Conservation (phyloP, 176 grass and related monocot species). For the Cymbopogon citratus region DNA sequence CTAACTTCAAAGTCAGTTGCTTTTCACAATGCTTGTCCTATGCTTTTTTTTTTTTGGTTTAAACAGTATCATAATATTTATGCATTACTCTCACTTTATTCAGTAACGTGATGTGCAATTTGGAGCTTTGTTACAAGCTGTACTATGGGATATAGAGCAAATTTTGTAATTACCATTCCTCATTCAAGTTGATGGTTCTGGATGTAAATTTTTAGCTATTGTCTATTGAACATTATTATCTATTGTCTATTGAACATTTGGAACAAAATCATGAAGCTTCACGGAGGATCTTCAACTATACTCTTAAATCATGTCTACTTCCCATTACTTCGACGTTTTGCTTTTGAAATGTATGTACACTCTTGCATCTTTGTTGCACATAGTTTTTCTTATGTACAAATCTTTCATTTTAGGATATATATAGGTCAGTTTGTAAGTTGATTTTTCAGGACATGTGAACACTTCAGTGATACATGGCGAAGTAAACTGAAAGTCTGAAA, state of each 20-base stretch:
- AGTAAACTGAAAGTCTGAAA: neutral
- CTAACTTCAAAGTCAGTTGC: neutral
- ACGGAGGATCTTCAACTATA: neutral
- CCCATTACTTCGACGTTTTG: neutral
- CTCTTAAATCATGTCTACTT: neutral
- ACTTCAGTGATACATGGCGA: neutral
- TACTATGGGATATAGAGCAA: neutral
- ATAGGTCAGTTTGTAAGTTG: neutral
- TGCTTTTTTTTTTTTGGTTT: neutral
- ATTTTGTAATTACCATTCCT: neutral
- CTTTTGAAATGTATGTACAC: neutral
- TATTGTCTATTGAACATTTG: neutral
- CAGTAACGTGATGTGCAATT: neutral
- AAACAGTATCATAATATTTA: neutral
- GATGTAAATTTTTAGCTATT: conserved; percentile 3
- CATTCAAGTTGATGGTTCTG: neutral
- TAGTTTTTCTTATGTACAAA: neutral
- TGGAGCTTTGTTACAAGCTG: neutral
- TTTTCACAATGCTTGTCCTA: neutral
- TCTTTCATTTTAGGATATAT: neutral
- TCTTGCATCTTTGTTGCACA: neutral
- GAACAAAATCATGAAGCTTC: neutral
- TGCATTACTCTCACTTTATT: neutral
- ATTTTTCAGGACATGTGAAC: neutral
- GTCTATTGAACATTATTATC: neutral